Percentiles rank a stretch among this genome's conserved stretches.
phyloP scores from a whole-genome alignment of 345 rosid genomes.

The Jatropha curcas region DNA sequence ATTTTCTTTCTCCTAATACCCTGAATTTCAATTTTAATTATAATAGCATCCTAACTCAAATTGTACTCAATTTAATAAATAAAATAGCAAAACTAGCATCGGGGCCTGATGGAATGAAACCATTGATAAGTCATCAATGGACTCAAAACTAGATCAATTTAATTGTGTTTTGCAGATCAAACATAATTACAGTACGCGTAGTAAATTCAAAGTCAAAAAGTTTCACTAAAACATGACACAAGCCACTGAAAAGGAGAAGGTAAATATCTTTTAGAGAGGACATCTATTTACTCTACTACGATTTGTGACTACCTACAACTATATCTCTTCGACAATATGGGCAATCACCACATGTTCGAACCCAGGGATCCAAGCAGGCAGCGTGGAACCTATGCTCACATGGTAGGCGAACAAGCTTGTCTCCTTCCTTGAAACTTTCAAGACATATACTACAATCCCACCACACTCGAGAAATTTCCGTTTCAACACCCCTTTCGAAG shows the following conservation, averaged over 20 bases:
- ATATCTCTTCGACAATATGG: constrained; percentile 83
- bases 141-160: too few species aligned
- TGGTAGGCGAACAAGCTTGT: constrained; percentile 53
- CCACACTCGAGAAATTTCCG: constrained; percentile 27
- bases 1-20: too few species aligned
- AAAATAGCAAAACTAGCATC: too few species aligned
- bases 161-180: neutral
- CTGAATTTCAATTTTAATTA: too few species aligned
- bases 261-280: constrained; percentile 5
- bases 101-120: too few species aligned
- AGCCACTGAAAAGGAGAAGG: neutral
- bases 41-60: too few species aligned
- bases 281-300: constrained; percentile 9
- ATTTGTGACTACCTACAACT: constrained; percentile 14
- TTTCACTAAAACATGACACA: neutral
- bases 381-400: constrained; percentile 77
- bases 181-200: neutral
- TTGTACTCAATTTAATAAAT: too few species aligned
- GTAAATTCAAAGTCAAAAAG: neutral
- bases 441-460: constrained; percentile 80
- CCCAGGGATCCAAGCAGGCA: constrained; percentile 84
- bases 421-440: constrained; percentile 70
- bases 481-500: constrained; percentile 27
- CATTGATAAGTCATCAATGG: too few species aligned
- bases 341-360: constrained; percentile 85